Base-by-base conservation (phyloP, 306 rosid genomes). In the Rosa chinensis region DNA sequence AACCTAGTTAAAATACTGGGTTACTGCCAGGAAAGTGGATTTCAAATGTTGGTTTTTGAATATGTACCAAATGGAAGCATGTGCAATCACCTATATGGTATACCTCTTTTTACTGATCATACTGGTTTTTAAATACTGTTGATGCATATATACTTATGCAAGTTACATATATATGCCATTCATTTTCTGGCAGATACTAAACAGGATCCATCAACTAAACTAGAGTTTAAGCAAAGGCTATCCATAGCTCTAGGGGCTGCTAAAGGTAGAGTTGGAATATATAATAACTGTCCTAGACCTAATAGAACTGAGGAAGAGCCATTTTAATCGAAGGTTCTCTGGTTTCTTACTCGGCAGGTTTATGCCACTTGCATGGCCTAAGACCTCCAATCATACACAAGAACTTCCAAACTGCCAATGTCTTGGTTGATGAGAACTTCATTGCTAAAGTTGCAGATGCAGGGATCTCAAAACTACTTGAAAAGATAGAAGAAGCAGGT, bases 1-100 rank as follows among this genome's bases (percentile, higher is more conserved):
- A 76, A 86, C 82, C 73, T 86, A 62, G 89, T 86, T 73, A 44
- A 78, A 76, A 76, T 81, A 40, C 82, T 84, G 44, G 89, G 89
- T 72, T 86, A 77, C 84, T 81, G 89, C 84, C 89, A 84, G 80
- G 85, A 84, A 86, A 81, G 78, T 50, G 89, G 85, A 76, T 83
- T 75, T 74, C 89, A 86, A 61, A 79, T 86, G 70, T 62, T 86
- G 82, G 86, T 86, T 75, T 81, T 70, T 48, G 89, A 86, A 77
- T 76, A 86, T 45, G 66, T 86, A 59, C 87, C 89, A 11, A 86
- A 76, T 58, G 89, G 89, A 14, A 81, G 78, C 78, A 68, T 86
- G 49, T 72, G 80, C 78, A 81, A 79, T 84, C 89, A 84, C 82
- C 82, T 86, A 17, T 86, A 81, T 52, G 89, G 89, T 84, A 86